A percentile compares a stretch with the other conserved stretches of the same genome.
Evolutionary conservation across 2,329 filamentous ascomycete genomes (phyloP).

Genomic region (Chaetomium olivaceum): DNA sequence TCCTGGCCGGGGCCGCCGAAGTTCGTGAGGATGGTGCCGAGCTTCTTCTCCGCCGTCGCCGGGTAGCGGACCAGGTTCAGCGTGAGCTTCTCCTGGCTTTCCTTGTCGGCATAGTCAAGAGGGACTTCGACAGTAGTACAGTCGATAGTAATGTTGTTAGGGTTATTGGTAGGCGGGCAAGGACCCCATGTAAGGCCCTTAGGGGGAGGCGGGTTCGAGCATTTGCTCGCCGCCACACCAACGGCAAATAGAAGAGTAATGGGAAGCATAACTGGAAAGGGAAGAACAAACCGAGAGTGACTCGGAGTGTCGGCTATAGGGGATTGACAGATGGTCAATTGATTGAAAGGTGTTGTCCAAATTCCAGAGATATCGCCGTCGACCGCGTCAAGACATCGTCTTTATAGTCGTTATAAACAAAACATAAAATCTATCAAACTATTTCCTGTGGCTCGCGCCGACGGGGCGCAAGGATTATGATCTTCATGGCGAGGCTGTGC

Average conservation of each 20-base stretch:
- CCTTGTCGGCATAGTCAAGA: background rate
- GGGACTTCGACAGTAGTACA: background rate
- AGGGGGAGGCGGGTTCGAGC: background rate
- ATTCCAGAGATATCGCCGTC: background rate
- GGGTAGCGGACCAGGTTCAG: background rate
- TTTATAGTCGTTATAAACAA: background rate
- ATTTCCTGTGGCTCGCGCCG: background rate
- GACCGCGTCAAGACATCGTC: background rate
- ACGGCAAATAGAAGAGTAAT: background rate
- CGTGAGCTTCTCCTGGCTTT: background rate
- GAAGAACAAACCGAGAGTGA: background rate
- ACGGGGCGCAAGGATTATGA: background rate
- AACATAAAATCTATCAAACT: background rate
- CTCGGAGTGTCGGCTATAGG: background rate
- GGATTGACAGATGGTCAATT: background rate
- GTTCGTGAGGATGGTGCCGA: background rate
- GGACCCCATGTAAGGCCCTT: background rate
- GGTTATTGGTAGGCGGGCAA: background rate
- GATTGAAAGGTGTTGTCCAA: background rate
- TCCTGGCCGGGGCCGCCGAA: background rate
- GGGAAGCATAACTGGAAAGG: background rate
- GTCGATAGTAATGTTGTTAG: background rate
- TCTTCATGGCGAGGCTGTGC: background rate
- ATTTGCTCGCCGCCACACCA: background rate
- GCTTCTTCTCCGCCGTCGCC: background rate